Base-by-base conservation (phyloP, 139 green algal genomes). In the Chlorella sp. region DNA sequence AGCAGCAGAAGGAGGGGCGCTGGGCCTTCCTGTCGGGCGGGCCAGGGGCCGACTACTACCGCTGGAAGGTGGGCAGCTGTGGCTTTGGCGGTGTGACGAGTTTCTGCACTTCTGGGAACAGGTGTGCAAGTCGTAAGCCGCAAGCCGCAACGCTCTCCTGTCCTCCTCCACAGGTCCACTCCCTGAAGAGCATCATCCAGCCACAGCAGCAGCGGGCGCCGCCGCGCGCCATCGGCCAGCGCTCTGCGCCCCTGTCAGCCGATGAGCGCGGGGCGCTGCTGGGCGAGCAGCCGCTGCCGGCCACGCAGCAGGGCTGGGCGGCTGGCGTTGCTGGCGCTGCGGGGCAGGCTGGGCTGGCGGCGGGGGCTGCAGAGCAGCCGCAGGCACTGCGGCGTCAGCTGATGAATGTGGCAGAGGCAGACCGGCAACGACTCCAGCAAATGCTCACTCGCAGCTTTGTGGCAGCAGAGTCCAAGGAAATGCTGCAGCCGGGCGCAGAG, bases 31-130 rank as follows among this genome's bases (percentile, higher is more conserved):
- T 98, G 34, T 70, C 89, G 11, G 93, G 92, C 13, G 96, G 94
- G 0, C 75, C 92, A 11, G 95, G 93, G 4, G 74, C 88, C 7
- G 87, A 85, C 56, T 99, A 97, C 90, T 99, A 98, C 85, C 34
- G 68, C 0, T 96, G 91, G 89, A 87, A 88, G 75, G 85, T 96
- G 62, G 23, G 44, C 82, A 39, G n/a, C 4, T 5, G 13, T n/a
- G n/a, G n/a, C n/a, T n/a, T n/a, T n/a, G n/a, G n/a, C n/a, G n/a
- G n/a, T n/a, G n/a, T n/a, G n/a, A n/a, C n/a, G n/a, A n/a, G n/a
- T n/a, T n/a, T n/a, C n/a, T n/a, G n/a, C n/a, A n/a, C n/a, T n/a
- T n/a, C n/a, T n/a, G n/a, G n/a, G n/a, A n/a, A n/a, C n/a, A n/a
- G n/a, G n/a, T n/a, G n/a, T n/a, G n/a, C n/a, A n/a, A n/a, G n/a